Percentiles rank a stretch among this genome's conserved stretches.
These are phyloP conservation scores for Pseudogymnoascus sp. DNA, from an alignment of 2,329 filamentous ascomycete genomes.

Conservation along the genomic window DNA sequence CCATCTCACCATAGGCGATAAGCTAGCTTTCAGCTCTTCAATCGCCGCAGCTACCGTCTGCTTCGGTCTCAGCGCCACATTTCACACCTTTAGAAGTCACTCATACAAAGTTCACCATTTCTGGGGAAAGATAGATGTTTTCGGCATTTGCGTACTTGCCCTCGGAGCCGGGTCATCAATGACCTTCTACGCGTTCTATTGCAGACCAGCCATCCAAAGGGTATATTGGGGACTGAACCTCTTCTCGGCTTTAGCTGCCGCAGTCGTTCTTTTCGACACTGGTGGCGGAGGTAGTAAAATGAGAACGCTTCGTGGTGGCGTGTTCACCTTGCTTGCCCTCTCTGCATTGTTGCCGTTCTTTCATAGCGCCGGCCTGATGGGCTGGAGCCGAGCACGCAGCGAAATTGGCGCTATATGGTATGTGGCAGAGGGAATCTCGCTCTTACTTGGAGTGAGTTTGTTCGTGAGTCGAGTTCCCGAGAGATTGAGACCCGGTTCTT, in stretches of 20 bases:
- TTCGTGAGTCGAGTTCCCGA: slow-evolving; percentile 39
- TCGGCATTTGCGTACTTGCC: slow-evolving; percentile 20
- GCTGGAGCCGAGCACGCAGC: slow-evolving; percentile 20
- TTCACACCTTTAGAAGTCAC: slow-evolving; percentile 27
- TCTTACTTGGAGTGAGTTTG: slow-evolving; percentile 16
- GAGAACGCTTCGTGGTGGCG: slow-evolving; percentile 22
- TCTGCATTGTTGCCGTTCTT: slow-evolving; percentile 28
- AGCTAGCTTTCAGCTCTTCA: background rate
- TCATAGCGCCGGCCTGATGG: slow-evolving; percentile 21
- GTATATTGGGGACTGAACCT: background rate
- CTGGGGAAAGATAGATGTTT: slow-evolving; percentile 27
- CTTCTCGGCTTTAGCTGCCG: background rate
- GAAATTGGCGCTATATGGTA: slow-evolving; percentile 22
- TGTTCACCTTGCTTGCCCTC: slow-evolving; percentile 22
- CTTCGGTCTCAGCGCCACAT: slow-evolving; percentile 20
- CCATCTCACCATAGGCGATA: background rate
- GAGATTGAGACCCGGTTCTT: slow-evolving; percentile 33
- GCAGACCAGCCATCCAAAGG: slow-evolving; percentile 10
- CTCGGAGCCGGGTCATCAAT: background rate
- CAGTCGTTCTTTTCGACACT: slow-evolving; percentile 21
- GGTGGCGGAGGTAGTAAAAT: slow-evolving; percentile 24
- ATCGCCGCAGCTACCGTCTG: background rate
- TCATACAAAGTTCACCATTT: slow-evolving; percentile 27
- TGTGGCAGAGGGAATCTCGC: slow-evolving; percentile 17
- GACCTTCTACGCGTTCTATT: slow-evolving; percentile 27